Base-by-base conservation (phyloP, 2,329 filamentous ascomycete species). In the Claviceps sp. region DNA sequence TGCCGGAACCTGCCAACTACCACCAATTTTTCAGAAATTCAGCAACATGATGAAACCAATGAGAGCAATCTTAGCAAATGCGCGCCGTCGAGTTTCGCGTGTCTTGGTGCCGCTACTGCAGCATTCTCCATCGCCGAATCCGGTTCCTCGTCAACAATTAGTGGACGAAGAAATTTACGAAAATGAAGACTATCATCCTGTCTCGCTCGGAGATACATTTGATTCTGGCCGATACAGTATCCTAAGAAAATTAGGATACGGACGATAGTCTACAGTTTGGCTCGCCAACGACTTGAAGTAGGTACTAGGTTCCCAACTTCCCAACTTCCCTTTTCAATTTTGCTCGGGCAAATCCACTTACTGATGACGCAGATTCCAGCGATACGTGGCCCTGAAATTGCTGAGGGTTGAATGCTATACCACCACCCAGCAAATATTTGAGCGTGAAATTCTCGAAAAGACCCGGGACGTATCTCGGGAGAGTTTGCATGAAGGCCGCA, bases 201-300 rank as follows among this genome's bases (percentile, higher is more conserved):
- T 49, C 16, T 49, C 47, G 37, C 47, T 49, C 42, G 47, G 47
- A 5, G 47, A 49, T 43, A 43, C 37, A 8, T 43, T 49, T 43
- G 20, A 49, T 29, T 29, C 17, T 80, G 20, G 44, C 5, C 50
- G 17, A 26, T 62, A 62, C 38, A 49, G 45, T 29, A 45, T 61
- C n/a, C 29, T 62, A 2, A 54, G 55, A 8, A 62, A 62, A 46
- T 49, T 62, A 2, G 58, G 57, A 7, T 57, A 59, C 26, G 57
- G 60, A 4, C 51, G 52, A 5, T 60, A 54, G 29, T 56, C 56
- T 16, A 60, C 60, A 14, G 56, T 58, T 6, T 62, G 60, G 57
- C 55, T 62, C 16, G 60, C 58, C 16, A 36, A 23, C 6, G 56
- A 58, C 46, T 23, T 20, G 3, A 29, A 45, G 56, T 55, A 45